Percentiles rank a stretch among this genome's conserved stretches.
Evolutionary conservation across 495 filamentous ascomycete species (phyloP).

Genomic region (Staphylotrichum longicolle): DNA sequence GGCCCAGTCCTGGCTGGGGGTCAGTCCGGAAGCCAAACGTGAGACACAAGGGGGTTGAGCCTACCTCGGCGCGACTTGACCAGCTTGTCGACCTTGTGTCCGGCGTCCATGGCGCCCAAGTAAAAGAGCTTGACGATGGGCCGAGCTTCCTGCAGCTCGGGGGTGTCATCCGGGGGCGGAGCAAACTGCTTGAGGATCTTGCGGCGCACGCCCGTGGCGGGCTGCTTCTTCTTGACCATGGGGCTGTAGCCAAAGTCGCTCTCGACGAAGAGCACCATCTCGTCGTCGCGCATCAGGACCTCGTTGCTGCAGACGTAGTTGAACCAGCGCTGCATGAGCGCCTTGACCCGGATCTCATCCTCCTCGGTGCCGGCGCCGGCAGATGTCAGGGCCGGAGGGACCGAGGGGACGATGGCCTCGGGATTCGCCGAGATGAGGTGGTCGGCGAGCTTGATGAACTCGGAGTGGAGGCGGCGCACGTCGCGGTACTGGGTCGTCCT

Average conservation of each 20-base stretch:
- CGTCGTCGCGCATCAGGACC: slow-evolving; percentile 88
- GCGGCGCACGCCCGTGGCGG: slow-evolving; percentile 89
- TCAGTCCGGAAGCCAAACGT: background rate
- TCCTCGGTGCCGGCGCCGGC: slow-evolving; percentile 96
- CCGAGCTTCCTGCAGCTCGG: slow-evolving; percentile 83
- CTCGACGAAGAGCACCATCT: slow-evolving; percentile 95
- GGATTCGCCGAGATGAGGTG: slow-evolving; percentile 95
- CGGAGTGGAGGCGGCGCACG: slow-evolving; percentile 88
- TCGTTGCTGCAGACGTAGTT: slow-evolving; percentile 90
- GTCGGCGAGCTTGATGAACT: slow-evolving; percentile 91
- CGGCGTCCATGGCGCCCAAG: slow-evolving; percentile 88
- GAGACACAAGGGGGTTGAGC: slow-evolving; percentile 17
- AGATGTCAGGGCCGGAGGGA: slow-evolving; percentile 85
- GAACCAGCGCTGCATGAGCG: slow-evolving; percentile 88
- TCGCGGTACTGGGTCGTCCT: slow-evolving; percentile 97
- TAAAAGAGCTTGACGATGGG: slow-evolving; percentile 96
- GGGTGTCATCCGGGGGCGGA: slow-evolving; percentile 94
- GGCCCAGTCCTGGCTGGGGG: slow-evolving; percentile 66
- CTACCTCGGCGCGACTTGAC: slow-evolving; percentile 90
- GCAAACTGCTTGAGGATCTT: slow-evolving; percentile 98
- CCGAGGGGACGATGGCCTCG: slow-evolving; percentile 94
- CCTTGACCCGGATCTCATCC: slow-evolving; percentile 86
- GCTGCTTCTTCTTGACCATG: slow-evolving; percentile 91
- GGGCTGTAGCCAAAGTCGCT: slow-evolving; percentile 98
- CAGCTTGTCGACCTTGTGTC: slow-evolving; percentile 90